Evolutionary conservation across 108 stramenopile genomes (phyloP).

Genomic region (Nitzschia putrida): DNA sequence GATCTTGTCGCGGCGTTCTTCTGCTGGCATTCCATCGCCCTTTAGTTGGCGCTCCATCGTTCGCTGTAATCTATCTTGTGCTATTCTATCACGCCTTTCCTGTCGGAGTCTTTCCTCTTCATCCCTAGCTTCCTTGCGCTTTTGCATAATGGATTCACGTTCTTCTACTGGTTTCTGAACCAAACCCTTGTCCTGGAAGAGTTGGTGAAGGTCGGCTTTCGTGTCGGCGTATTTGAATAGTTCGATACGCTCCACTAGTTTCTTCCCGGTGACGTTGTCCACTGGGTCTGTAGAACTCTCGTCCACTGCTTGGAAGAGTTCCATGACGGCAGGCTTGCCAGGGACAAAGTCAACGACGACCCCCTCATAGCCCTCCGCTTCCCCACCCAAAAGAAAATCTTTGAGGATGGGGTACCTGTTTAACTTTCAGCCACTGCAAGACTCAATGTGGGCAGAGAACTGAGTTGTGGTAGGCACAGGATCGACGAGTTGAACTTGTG

Average conservation of each 20-base stretch:
- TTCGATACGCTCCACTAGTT: background rate
- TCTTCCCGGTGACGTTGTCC: background rate
- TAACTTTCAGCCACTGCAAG: conserved; percentile 16
- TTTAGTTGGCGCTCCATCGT: too few species aligned
- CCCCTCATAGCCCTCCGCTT: conserved; percentile 3
- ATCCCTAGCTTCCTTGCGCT: background rate
- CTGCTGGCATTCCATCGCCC: background rate
- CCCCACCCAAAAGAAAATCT: conserved; percentile 9
- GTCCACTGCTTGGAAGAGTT: background rate
- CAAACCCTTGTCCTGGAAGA: conserved; percentile 8
- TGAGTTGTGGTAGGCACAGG: background rate
- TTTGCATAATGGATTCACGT: background rate
- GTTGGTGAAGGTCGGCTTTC: background rate
- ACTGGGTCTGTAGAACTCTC: background rate
- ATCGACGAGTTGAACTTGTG: background rate
- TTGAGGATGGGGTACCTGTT: conserved; percentile 7
- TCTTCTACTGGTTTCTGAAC: background rate
- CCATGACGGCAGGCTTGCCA: conserved; percentile 3
- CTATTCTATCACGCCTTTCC: too few species aligned
- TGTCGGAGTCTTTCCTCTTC: too few species aligned
- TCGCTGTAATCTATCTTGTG: too few species aligned
- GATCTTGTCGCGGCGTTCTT: background rate
- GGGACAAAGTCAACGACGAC: background rate
- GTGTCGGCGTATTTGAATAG: background rate
- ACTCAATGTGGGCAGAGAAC: conserved; percentile 9